Evolutionary conservation across 345 rosid species (phyloP), one percentile per base, ranked within the genome.

Genomic region (Corchorus olitorius): DNA sequence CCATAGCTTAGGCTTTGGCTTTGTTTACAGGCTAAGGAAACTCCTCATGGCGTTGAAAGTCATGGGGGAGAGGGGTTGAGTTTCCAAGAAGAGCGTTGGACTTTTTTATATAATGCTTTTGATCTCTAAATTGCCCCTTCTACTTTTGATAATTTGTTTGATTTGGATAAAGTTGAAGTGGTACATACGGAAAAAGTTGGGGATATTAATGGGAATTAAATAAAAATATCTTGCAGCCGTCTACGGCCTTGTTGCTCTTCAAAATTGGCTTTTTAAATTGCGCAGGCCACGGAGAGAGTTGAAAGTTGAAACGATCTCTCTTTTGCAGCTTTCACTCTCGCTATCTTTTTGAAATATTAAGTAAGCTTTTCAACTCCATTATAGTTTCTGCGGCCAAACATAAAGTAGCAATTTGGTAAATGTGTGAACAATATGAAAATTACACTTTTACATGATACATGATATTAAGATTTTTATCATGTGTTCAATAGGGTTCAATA

Each of bases 21-120:
- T 70, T 70, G 74, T 70, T 70, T 70, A 53, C 11, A 35, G 74
- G 74, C 74, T 35, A 70, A 70, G 74, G 74, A 70, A 70, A 70
- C 74, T 53, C 74, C 39, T 22, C 4, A 3, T 6, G 12, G 73
- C 73, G 46, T 50, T 49, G 15, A 70, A 70, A 34, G 60, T 52
- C 73, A 14, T 22, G 7, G 39, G 61, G 39, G 61, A n/a, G 39
- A 49, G 3, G 3, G 56, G 58, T 68, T 16, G 15, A 15, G 50
- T 4, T 49, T 33, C 4, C 27, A 2, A 69, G 43, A 9, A 15
- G 46, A 17, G 15, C 27, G 3, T 17, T 34, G 60, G 46, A 27
- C 27, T 34, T 69, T 52, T 70, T 39, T 39, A n/a, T 27, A 17
- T 70, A 52, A 34, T 52, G 4, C 7, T 7, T 5, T 39, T 27